Evolutionary conservation across 169 alveolate species (phyloP), one percentile per base, ranked within the genome.

Genomic region (Miamiensis avidus): DNA sequence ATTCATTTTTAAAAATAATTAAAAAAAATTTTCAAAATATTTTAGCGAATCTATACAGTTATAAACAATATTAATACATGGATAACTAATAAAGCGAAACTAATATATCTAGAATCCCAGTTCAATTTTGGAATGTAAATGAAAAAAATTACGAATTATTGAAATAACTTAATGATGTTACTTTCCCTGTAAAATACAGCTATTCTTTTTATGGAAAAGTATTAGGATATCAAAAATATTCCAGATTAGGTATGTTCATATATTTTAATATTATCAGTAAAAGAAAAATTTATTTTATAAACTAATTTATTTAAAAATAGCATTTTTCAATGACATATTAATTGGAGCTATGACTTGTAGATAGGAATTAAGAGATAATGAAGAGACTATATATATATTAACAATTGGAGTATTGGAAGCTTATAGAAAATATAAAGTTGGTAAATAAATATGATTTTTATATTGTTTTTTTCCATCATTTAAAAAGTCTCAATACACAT

Each of bases 321-420:
- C 95, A 29, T 94, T 88, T 82, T 89, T 65, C 34, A 94, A 94
- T 86, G 95, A 94, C 73, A 87, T 94, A 20, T 86, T 91, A 4
- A 89, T 94, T 65, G 97, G 97, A 34, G 95, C 97, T 29, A 86
- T 94, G 4, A 89, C 97, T 1, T 91, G 95, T 72, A 91, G 93
- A 81, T 84, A 83, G 30, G 97, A 93, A 49, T 81, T 74, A 30
- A 75, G 75, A 32, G 88, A 85, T 31, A 89, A 82, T 1, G 88
- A 88, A 78, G 49, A 75, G 79, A 87, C 83, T n/a, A 89, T 87
- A 0, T 94, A 94, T 84, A 89, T 94, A 34, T 90, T 94, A 93
- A 94, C 97, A 26, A 90, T 94, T 65, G 93, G 94, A 49, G 94
- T 94, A n/a, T 89, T 94, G 30, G 90, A 91, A 32, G 89, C 93